These are phyloP conservation scores for Penicillium pancosmium DNA, from an alignment of 495 filamentous ascomycete genomes.

Conservation along the genomic window DNA sequence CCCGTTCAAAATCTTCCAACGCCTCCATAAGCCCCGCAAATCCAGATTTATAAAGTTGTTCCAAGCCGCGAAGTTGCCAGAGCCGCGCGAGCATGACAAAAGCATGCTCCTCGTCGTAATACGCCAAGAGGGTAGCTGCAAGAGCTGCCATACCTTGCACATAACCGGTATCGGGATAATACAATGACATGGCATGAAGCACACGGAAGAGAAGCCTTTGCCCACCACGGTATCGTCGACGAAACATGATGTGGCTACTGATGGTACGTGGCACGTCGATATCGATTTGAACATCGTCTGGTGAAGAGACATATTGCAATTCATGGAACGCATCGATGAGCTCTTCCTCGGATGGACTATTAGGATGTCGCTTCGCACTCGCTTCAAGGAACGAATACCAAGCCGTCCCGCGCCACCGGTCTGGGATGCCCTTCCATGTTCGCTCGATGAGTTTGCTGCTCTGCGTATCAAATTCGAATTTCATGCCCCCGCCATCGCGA, in stretches of 20 bases:
- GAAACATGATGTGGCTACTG: conserved; percentile 96
- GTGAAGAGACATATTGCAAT: conserved; percentile 69
- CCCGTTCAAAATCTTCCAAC: conserved; percentile 81
- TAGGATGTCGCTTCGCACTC: conserved; percentile 68
- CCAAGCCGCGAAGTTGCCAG: conserved; percentile 86
- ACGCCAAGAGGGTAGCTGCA: conserved; percentile 90
- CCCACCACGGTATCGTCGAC: conserved; percentile 84
- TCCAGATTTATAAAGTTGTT: conserved; percentile 78
- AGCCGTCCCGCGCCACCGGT: conserved; percentile 90
- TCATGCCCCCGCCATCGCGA: conserved; percentile 75
- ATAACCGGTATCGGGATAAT: conserved; percentile 90
- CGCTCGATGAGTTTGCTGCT: conserved; percentile 86
- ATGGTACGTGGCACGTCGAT: conserved; percentile 96
- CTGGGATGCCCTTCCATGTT: conserved; percentile 97
- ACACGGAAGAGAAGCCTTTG: conserved; percentile 93
- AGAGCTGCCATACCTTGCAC: conserved; percentile 98
- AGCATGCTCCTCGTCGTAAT: conserved; percentile 91
- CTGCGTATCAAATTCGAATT: conserved; percentile 84
- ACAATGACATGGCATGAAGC: conserved; percentile 85
- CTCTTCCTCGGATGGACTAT: conserved; percentile 66
- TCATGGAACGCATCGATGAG: conserved; percentile 70
- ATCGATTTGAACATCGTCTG: conserved; percentile 97
- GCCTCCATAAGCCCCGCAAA: conserved; percentile 89
- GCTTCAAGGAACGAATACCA: conserved; percentile 93
- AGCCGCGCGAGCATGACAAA: conserved; percentile 95